Percentiles rank a stretch among this genome's conserved stretches.
These are phyloP conservation scores for Ceratocystis eucalypticola DNA, from an alignment of 2,329 filamentous ascomycete species.

Conservation along the genomic window DNA sequence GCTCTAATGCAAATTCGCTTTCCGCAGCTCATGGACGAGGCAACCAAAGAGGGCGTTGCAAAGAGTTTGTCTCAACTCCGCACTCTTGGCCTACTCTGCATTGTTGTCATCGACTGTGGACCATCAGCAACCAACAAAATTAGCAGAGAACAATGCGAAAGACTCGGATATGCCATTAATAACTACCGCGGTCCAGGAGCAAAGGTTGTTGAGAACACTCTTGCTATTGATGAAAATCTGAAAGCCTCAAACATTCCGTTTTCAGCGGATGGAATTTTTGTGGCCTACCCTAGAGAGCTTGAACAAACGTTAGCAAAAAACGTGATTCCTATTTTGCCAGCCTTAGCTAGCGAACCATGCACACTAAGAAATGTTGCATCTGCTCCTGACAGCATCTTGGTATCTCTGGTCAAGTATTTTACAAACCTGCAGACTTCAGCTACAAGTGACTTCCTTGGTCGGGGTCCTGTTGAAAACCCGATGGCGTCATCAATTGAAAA, in stretches of 20 bases:
- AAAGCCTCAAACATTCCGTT: not conserved
- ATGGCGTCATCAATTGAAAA: slow-evolving; percentile 58
- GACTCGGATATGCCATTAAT: slow-evolving; percentile 64
- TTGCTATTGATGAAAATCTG: slow-evolving; percentile 20
- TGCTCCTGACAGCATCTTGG: slow-evolving; percentile 48
- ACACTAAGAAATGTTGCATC: slow-evolving; percentile 22
- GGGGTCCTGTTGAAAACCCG: slow-evolving; percentile 6
- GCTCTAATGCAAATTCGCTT: slow-evolving; percentile 74
- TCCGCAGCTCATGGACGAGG: slow-evolving; percentile 56
- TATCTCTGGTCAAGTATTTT: slow-evolving; percentile 66
- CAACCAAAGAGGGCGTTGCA: slow-evolving; percentile 59
- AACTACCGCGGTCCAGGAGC: slow-evolving; percentile 53
- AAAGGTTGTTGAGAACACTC: slow-evolving; percentile 45
- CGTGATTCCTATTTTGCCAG: slow-evolving; percentile 15
- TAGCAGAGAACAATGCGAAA: slow-evolving; percentile 51
- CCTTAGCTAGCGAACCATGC: slow-evolving; percentile 14
- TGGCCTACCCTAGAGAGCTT: slow-evolving; percentile 13
- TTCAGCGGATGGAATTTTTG: slow-evolving; percentile 11
- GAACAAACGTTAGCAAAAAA: slow-evolving; percentile 6
- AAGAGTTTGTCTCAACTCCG: slow-evolving; percentile 74
- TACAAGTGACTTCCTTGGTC: slow-evolving; percentile 7
- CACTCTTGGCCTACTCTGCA: slow-evolving; percentile 65
- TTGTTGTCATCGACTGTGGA: slow-evolving; percentile 68
- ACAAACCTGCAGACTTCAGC: slow-evolving; percentile 45
- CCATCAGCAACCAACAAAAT: slow-evolving; percentile 29